Percentiles rank a stretch among this genome's conserved stretches.
These are phyloP conservation scores for Talaromyces piceae DNA, from an alignment of 2,329 filamentous ascomycete species.

Conservation along the genomic window DNA sequence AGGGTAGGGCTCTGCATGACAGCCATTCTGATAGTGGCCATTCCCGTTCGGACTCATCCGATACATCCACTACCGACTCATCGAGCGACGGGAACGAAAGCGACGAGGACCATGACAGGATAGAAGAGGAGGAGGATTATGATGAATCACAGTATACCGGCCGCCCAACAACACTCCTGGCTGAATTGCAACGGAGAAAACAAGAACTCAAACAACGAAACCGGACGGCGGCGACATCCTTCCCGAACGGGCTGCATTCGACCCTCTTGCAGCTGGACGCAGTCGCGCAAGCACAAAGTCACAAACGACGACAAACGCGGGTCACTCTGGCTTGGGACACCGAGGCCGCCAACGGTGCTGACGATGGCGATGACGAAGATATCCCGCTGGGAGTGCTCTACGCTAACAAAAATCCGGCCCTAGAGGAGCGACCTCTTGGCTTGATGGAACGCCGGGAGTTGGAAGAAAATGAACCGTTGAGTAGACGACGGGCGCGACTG, in stretches of 20 bases:
- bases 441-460: slow-evolving; percentile 62
- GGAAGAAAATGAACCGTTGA: slow-evolving; percentile 89
- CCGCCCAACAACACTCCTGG: slow-evolving; percentile 80
- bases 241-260: slow-evolving; percentile 75
- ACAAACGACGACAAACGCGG: slow-evolving; percentile 60
- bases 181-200: slow-evolving; percentile 86
- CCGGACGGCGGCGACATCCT: slow-evolving; percentile 55
- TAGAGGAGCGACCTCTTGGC: slow-evolving; percentile 35
- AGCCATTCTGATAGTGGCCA: slow-evolving; percentile 17
- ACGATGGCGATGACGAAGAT: slow-evolving; percentile 66
- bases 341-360: slow-evolving; percentile 32
- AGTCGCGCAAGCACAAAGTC: slow-evolving; percentile 75
- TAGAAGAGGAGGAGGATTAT: slow-evolving; percentile 41
- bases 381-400: slow-evolving; percentile 79
- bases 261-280: slow-evolving; percentile 87
- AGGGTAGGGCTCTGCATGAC: not conserved
- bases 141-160: slow-evolving; percentile 50
- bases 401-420: slow-evolving; percentile 37
- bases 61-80: slow-evolving; percentile 1
- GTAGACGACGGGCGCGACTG: slow-evolving; percentile 65
- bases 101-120: slow-evolving; percentile 39
- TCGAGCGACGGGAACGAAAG: slow-evolving; percentile 16
- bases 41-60: slow-evolving; percentile 12
- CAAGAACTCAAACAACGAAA: slow-evolving; percentile 77
- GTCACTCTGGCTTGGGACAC: slow-evolving; percentile 86